Evolutionary conservation across 345 rosid species (phyloP).

Genomic region (Pugionium dolabratum): DNA sequence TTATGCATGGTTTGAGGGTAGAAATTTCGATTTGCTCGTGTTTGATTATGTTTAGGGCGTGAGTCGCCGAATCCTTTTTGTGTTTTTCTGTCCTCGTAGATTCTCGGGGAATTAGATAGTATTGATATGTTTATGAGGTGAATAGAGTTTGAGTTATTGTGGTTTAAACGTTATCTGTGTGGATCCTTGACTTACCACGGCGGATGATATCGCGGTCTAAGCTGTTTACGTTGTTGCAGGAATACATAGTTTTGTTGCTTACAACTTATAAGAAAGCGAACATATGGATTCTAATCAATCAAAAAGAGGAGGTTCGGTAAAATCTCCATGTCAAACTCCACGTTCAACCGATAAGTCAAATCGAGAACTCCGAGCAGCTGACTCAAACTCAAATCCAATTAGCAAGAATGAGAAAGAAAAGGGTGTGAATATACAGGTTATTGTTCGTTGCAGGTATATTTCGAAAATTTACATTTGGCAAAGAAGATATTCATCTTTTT

Average conservation of each 20-base stretch:
- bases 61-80: slow-evolving; percentile 9
- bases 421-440: slow-evolving; percentile 96
- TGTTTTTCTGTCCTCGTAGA: background rate
- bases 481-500: background rate
- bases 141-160: slow-evolving; percentile 30
- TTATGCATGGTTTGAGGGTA: background rate
- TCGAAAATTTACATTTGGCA: background rate
- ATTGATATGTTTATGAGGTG: slow-evolving; percentile 14
- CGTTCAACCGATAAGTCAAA: slow-evolving; percentile 76
- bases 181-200: slow-evolving; percentile 17
- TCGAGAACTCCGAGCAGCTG: slow-evolving; percentile 82
- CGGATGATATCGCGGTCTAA: background rate
- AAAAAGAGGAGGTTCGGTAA: slow-evolving; percentile 61
- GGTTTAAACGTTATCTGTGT: slow-evolving; percentile 10
- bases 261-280: slow-evolving; percentile 7
- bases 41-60: slow-evolving; percentile 5
- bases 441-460: slow-evolving; percentile 91
- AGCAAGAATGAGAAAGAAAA: slow-evolving; percentile 80
- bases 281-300: slow-evolving; percentile 62
- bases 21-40: background rate
- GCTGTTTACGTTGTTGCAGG: slow-evolving; percentile 18
- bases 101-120: background rate
- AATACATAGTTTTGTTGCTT: slow-evolving; percentile 18
- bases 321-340: slow-evolving; percentile 92
- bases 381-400: slow-evolving; percentile 52